A percentile compares a stretch with the other conserved stretches of the same genome.
These are phyloP conservation scores for Oryza punctata DNA, from an alignment of 176 grass and related monocot species.

Conservation along the genomic window DNA sequence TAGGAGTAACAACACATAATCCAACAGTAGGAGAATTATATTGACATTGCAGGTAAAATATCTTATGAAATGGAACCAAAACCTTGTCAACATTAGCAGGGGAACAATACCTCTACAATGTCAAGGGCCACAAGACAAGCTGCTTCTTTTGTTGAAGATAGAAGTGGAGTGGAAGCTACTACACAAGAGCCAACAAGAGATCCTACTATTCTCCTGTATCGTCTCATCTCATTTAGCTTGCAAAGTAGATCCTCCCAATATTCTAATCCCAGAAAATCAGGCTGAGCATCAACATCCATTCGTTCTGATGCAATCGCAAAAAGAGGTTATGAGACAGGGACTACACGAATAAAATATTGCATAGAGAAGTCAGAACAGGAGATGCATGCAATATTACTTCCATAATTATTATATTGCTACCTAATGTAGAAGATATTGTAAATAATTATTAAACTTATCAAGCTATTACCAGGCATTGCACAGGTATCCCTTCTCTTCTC, in stretches of 20 bases:
- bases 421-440: conserved; percentile 25
- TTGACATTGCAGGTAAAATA: conserved; percentile 2
- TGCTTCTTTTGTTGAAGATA: conserved; percentile 77
- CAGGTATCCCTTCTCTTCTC: conserved; percentile 43
- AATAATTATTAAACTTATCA: conserved; percentile 22
- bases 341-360: conserved; percentile 20
- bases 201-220: conserved; percentile 89
- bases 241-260: conserved; percentile 83
- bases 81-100: conserved; percentile 14
- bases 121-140: conserved; percentile 80
- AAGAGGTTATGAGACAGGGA: conserved; percentile 28
- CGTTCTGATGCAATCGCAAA: conserved; percentile 48
- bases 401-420: background rate
- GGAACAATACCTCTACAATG: conserved; percentile 71
- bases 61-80: conserved; percentile 14
- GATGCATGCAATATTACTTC: background rate
- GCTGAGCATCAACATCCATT: conserved; percentile 35
- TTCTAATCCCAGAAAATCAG: conserved; percentile 62
- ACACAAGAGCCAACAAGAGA: conserved; percentile 89
- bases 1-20: background rate
- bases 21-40: conserved; percentile 10
- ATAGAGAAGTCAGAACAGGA: background rate
- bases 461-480: conserved; percentile 68
- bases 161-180: conserved; percentile 65
- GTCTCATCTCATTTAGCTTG: conserved; percentile 80